phyloP scores from a whole-genome alignment of 2,329 filamentous ascomycete species.

The Davidsoniella virescens region DNA sequence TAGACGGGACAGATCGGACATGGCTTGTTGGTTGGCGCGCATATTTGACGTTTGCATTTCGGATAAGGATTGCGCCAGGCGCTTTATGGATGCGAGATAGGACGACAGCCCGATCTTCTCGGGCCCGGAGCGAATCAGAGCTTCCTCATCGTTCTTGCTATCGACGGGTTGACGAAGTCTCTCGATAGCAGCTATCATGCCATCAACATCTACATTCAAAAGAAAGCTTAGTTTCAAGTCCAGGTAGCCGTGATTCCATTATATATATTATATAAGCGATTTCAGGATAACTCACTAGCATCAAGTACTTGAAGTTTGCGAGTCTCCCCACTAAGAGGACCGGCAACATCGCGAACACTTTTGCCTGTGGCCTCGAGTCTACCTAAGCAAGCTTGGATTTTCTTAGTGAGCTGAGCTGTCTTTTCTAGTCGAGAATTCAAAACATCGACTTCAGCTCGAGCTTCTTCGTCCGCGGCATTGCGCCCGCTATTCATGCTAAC shows the following conservation, averaged over 20 bases:
- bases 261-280: not conserved
- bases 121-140: constrained; percentile 76
- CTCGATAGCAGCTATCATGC: constrained; percentile 73
- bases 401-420: constrained; percentile 83
- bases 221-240: not conserved
- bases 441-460: constrained; percentile 53
- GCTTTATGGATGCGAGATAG: constrained; percentile 79
- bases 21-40: constrained; percentile 78
- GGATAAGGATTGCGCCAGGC: constrained; percentile 66
- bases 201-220: constrained; percentile 54
- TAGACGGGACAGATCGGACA: constrained; percentile 61
- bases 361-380: constrained; percentile 77
- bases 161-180: constrained; percentile 79
- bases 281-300: constrained; percentile 39
- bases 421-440: constrained; percentile 68
- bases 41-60: constrained; percentile 85
- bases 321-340: constrained; percentile 84
- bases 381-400: constrained; percentile 76
- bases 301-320: constrained; percentile 76
- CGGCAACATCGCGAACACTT: constrained; percentile 80
- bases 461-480: constrained; percentile 47
- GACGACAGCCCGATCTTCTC: constrained; percentile 65
- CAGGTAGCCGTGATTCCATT: not conserved
- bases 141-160: constrained; percentile 80
- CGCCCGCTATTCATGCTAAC: constrained; percentile 17